Percentiles rank a stretch among this genome's conserved stretches.
phyloP scores from a whole-genome alignment of 176 grass and related monocot species.

The Echinochloa phyllopogon region DNA sequence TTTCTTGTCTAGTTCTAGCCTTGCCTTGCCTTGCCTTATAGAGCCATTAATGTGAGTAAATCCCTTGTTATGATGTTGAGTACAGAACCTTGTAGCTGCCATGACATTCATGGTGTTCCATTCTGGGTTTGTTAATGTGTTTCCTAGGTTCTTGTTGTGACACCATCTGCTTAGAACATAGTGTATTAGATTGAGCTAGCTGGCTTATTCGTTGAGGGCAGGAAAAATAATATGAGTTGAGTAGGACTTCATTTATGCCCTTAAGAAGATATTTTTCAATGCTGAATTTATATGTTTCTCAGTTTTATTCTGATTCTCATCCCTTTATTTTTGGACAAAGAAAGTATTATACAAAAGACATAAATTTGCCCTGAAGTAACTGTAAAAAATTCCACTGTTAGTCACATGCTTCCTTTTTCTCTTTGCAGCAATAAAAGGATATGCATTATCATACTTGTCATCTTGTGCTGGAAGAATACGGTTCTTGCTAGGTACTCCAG shows the following conservation, averaged over 20 bases:
- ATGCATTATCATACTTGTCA: slow-evolving; percentile 93
- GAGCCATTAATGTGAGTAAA: background rate
- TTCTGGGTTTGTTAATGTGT: background rate
- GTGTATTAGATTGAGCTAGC: background rate
- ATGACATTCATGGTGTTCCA: background rate
- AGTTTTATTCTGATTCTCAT: slow-evolving; percentile 3
- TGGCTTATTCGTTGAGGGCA: background rate
- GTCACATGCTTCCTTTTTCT: slow-evolving; percentile 28
- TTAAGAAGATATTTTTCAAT: slow-evolving; percentile 23
- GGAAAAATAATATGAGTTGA: background rate
- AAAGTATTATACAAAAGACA: background rate
- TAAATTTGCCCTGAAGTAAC: slow-evolving; percentile 14
- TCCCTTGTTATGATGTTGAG: slow-evolving; percentile 1
- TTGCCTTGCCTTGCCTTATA: background rate
- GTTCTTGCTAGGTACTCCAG: slow-evolving; percentile 97
- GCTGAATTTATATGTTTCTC: background rate
- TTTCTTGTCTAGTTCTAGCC: slow-evolving; percentile 15
- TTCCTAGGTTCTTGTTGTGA: slow-evolving; percentile 21
- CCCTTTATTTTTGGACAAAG: slow-evolving; percentile 21
- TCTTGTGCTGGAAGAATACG: slow-evolving; percentile 90
- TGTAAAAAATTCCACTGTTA: slow-evolving; percentile 15
- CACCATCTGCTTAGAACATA: background rate
- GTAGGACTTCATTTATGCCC: slow-evolving; percentile 11
- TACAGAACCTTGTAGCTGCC: background rate
- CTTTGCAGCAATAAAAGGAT: slow-evolving; percentile 92